phyloP scores from a whole-genome alignment of 306 rosid species.

The Prunus campanulata region DNA sequence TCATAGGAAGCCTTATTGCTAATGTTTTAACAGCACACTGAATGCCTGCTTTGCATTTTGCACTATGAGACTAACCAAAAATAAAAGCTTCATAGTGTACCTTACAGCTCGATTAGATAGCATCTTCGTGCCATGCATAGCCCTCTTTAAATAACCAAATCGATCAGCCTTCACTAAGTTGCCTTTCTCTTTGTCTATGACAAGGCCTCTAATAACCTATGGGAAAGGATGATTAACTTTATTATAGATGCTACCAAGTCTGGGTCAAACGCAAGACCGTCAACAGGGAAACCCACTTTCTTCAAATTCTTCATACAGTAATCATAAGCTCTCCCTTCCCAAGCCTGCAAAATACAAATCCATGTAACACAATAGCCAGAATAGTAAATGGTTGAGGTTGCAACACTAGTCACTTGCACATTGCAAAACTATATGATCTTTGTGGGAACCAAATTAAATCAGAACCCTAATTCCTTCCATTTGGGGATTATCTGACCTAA shows the following conservation, averaged over 20 bases:
- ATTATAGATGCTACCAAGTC: conserved; percentile 57
- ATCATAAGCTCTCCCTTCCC: conserved; percentile 98
- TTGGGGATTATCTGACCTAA: too few species aligned
- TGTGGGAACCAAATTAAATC: too few species aligned
- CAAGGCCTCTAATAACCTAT: conserved; percentile 96
- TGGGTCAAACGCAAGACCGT: conserved; percentile 88
- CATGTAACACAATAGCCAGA: conserved; percentile 15
- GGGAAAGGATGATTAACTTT: conserved; percentile 11
- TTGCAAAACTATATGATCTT: background rate
- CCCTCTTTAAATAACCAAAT: conserved; percentile 88
- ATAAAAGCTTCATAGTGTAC: conserved; percentile 43
- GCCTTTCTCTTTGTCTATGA: conserved; percentile 92
- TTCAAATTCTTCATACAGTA: conserved; percentile 88
- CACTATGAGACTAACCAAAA: conserved; percentile 1
- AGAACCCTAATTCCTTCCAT: too few species aligned
- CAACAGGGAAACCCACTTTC: conserved; percentile 89
- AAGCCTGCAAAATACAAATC: conserved; percentile 55
- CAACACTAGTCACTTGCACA: background rate
- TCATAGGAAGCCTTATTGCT: background rate
- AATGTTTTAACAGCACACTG: background rate
- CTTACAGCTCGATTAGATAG: conserved; percentile 82
- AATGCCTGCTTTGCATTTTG: conserved; percentile 9
- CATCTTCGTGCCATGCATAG: conserved; percentile 95
- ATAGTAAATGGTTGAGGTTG: background rate
- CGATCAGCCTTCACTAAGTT: conserved; percentile 96